Conservation (phyloP, 371 early-diverging fungal genomes). For the Rhizomucor pusillus region DNA sequence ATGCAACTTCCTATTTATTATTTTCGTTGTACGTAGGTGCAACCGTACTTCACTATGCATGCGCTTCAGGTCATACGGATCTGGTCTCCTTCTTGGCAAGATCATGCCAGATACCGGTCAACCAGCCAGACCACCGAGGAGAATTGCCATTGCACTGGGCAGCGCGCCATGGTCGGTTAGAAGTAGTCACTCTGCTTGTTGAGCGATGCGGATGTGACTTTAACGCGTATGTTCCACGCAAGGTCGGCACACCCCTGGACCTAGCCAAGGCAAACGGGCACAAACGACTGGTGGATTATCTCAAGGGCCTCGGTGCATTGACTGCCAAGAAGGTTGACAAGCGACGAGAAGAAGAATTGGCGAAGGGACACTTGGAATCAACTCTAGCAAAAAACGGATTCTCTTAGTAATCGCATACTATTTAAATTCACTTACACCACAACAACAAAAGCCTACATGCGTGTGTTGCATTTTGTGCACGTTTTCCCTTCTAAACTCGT, state of each 20-base stretch:
- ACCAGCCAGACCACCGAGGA: conserved; percentile 29
- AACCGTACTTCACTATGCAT: conserved; percentile 44
- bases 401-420: too few relatives aligned
- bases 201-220: conserved; percentile 41
- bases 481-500: too few relatives aligned
- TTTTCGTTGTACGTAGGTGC: conserved; percentile 36
- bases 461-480: too few relatives aligned
- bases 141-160: conserved; percentile 47
- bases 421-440: too few relatives aligned
- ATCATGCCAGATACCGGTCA: conserved; percentile 31
- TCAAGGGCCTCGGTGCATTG: conserved; percentile 40
- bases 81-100: conserved; percentile 31
- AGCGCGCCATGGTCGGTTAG: conserved; percentile 36
- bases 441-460: too few relatives aligned
- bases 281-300: conserved; percentile 39
- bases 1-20: not conserved
- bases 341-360: conserved; percentile 36
- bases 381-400: conserved; percentile 39
- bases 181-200: conserved; percentile 35
- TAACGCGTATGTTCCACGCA: conserved; percentile 38
- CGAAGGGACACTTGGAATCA: conserved; percentile 30
- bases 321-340: conserved; percentile 45
- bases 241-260: conserved; percentile 40
- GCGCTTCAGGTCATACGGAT: conserved; percentile 42
- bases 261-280: conserved; percentile 38